These are phyloP conservation scores for Tricholoma hemisulphureum DNA, from an alignment of 768 basidiomycete genomes.

Conservation along the genomic window DNA sequence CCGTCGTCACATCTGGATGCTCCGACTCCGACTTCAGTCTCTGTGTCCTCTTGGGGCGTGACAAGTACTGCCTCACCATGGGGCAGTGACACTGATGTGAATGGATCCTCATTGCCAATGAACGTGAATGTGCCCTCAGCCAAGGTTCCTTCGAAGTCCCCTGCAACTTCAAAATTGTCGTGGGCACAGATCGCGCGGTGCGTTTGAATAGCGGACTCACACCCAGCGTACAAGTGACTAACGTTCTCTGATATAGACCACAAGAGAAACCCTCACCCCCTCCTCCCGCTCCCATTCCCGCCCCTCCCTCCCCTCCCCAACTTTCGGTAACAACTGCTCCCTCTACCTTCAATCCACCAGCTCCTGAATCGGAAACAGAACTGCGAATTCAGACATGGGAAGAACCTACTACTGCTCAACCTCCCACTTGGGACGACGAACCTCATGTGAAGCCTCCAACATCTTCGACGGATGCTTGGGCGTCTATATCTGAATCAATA, in stretches of 20 bases:
- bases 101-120: constrained; percentile 33
- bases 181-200: constrained; percentile 86
- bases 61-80: constrained; percentile 31
- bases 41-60: constrained; percentile 34
- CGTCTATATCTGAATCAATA: constrained; percentile 23
- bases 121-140: constrained; percentile 22
- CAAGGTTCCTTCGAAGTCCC: constrained; percentile 49
- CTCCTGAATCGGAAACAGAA: constrained; percentile 34
- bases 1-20: constrained; percentile 31
- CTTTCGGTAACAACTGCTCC: constrained; percentile 24
- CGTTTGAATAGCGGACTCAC: constrained; percentile 18
- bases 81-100: constrained; percentile 35
- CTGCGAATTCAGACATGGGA: constrained; percentile 53
- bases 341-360: constrained; percentile 34
- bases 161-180: constrained; percentile 74
- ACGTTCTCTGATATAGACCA: constrained; percentile 37
- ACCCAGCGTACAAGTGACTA: constrained; percentile 5
- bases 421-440: constrained; percentile 73
- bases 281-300: constrained; percentile 33
- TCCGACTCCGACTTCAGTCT: constrained; percentile 29
- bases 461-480: constrained; percentile 34
- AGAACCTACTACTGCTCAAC: constrained; percentile 68
- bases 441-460: constrained; percentile 39
- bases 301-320: constrained; percentile 21
- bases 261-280: constrained; percentile 61